phyloP scores from a whole-genome alignment of 1,139 yeast genomes.

The Schizosaccharomyces versatilis region DNA sequence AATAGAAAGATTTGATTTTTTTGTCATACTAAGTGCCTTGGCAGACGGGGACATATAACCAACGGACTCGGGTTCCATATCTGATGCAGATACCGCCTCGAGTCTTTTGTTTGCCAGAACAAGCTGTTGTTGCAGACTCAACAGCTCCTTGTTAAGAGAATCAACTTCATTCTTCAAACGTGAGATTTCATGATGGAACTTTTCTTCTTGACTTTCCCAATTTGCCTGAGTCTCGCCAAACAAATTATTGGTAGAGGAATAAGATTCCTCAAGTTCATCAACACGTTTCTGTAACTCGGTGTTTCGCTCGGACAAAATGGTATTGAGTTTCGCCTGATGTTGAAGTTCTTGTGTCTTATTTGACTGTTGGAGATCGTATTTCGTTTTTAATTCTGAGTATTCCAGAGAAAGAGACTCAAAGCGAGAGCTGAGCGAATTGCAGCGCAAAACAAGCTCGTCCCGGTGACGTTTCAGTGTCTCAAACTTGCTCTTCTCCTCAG shows the following conservation, averaged over 20 bases:
- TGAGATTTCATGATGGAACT: background rate
- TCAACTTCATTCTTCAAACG: background rate
- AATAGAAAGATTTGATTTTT: constrained; percentile 37
- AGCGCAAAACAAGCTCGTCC: background rate
- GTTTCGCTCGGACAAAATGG: background rate
- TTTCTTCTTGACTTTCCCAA: background rate
- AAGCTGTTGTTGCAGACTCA: background rate
- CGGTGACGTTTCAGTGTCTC: background rate
- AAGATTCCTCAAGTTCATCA: background rate
- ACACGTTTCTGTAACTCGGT: background rate
- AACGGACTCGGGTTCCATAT: constrained; percentile 5
- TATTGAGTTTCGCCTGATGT: background rate
- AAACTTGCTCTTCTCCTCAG: background rate
- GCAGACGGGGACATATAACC: constrained; percentile 25
- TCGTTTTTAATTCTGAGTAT: background rate
- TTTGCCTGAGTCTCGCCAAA: background rate
- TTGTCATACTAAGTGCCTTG: constrained; percentile 25
- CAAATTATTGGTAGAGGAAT: background rate
- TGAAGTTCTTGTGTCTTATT: background rate
- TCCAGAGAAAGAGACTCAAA: background rate
- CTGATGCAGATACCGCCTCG: background rate
- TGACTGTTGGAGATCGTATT: background rate
- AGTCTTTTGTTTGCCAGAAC: background rate
- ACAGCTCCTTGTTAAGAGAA: background rate
- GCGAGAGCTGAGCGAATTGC: too few species aligned